phyloP scores from a whole-genome alignment of 139 green algal genomes.

The Dunaliella primolecta region DNA sequence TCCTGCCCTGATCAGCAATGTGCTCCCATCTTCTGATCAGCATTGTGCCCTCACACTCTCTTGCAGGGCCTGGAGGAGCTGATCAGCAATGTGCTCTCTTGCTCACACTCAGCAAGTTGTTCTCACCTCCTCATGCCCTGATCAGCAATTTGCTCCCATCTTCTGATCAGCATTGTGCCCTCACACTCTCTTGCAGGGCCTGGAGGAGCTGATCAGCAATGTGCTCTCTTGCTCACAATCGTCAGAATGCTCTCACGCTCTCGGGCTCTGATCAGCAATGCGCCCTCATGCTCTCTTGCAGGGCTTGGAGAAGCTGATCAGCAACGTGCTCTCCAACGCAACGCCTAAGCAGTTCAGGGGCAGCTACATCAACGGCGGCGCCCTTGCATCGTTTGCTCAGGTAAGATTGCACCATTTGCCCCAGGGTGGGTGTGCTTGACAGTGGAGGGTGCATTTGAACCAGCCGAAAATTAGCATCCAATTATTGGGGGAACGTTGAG shows the following conservation, averaged over 20 bases:
- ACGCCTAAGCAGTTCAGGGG: constrained; percentile 64
- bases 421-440: background rate
- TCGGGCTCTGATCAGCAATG: no score
- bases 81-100: no score
- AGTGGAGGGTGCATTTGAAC: no score
- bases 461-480: no score
- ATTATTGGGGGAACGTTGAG: no score
- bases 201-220: background rate
- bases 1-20: background rate
- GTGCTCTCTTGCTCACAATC: background rate
- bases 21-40: no score
- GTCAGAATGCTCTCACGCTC: background rate
- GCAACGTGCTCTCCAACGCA: constrained; percentile 57
- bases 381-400: constrained; percentile 30
- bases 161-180: background rate
- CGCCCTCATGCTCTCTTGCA: constrained; percentile 7
- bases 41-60: background rate
- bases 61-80: no score
- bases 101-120: no score
- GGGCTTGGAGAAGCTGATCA: constrained; percentile 74
- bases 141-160: background rate
- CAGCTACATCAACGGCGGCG: constrained; percentile 56
- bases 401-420: background rate
- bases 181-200: no score
- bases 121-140: background rate